Percentiles rank a stretch among this genome's conserved stretches.
Conservation (phyloP, 352 stramenopile genomes). For the Phytophthora quininea region DNA sequence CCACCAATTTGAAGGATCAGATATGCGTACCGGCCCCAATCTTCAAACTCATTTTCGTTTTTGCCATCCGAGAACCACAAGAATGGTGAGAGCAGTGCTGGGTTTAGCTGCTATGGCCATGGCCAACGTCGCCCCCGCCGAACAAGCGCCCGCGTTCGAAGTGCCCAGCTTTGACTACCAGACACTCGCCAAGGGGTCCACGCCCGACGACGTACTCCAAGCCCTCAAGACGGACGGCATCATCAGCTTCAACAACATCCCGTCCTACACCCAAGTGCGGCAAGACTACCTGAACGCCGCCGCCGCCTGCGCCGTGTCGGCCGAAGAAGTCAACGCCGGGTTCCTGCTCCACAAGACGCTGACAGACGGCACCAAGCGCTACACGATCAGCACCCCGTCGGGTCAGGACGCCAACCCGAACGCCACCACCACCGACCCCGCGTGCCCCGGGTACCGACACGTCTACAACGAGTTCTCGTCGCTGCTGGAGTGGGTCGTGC, state of each 20-base stretch:
- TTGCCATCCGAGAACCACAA: background rate
- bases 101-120: constrained; percentile 19
- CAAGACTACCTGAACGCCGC: constrained; percentile 54
- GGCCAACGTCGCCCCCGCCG: constrained; percentile 19
- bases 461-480: constrained; percentile 50
- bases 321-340: constrained; percentile 27
- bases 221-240: constrained; percentile 74
- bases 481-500: constrained; percentile 55
- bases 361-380: constrained; percentile 65
- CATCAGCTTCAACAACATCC: constrained; percentile 69
- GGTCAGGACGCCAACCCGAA: constrained; percentile 41
- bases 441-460: constrained; percentile 47
- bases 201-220: constrained; percentile 42
- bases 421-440: constrained; percentile 31
- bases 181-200: constrained; percentile 38
- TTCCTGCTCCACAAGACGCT: constrained; percentile 69
- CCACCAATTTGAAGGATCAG: background rate
- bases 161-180: constrained; percentile 65
- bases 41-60: background rate
- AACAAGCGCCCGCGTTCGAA: constrained; percentile 45
- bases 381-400: constrained; percentile 70
- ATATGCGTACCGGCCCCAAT: background rate
- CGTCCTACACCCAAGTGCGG: constrained; percentile 47
- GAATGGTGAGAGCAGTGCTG: constrained; percentile 1
- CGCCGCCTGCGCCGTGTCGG: constrained; percentile 53